phyloP scores from a whole-genome alignment of 345 rosid species.

The Brassica rapa region DNA sequence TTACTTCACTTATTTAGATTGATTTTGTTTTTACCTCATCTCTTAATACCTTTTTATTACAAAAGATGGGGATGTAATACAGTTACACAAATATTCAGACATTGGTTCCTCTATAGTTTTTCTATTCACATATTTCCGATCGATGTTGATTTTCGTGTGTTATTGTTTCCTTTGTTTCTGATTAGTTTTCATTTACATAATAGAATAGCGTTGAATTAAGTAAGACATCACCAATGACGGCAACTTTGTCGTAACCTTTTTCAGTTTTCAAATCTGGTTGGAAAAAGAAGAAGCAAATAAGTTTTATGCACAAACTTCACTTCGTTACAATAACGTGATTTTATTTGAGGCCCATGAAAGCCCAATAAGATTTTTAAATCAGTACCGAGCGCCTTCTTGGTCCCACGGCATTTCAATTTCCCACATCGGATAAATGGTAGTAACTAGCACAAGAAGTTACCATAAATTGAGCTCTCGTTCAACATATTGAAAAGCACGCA shows the following conservation, averaged over 20 bases:
- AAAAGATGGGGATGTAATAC: too few relatives aligned
- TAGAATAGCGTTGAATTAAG: background rate
- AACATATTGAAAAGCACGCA: background rate
- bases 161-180: background rate
- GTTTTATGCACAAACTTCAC: background rate
- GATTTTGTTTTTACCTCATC: background rate
- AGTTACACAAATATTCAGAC: background rate
- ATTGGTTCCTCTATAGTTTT: conserved; percentile 13
- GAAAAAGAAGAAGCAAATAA: background rate
- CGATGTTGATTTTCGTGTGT: conserved; percentile 3
- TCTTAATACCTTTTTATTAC: background rate
- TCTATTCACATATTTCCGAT: background rate
- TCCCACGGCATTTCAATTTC: background rate
- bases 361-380: background rate
- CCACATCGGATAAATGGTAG: conserved; percentile 19
- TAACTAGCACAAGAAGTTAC: background rate
- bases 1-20: conserved; percentile 15
- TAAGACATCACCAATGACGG: background rate
- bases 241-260: background rate
- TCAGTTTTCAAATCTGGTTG: background rate
- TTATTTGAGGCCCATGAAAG: background rate
- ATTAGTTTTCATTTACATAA: background rate
- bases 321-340: background rate
- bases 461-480: background rate
- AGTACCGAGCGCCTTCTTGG: background rate